Conservation (phyloP, 164 flowering plant species). For the Vitis rotundifolia region DNA sequence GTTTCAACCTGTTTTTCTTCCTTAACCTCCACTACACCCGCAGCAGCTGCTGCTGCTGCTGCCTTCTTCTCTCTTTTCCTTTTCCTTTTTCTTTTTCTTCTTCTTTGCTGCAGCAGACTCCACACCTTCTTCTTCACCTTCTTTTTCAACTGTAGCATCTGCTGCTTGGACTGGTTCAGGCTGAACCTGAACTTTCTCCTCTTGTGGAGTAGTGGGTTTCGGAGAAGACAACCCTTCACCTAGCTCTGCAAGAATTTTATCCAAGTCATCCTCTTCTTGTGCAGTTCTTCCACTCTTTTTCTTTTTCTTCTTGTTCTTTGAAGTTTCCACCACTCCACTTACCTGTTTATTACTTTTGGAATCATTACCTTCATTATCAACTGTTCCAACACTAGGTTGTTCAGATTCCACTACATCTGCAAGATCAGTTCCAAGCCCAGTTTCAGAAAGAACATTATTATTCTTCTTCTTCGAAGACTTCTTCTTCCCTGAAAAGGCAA, state of each 20-base stretch:
- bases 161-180: conserved; percentile 36
- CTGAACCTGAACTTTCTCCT: conserved; percentile 44
- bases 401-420: conserved; percentile 21
- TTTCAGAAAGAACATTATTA: conserved; percentile 21
- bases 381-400: conserved; percentile 8
- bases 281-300: conserved; percentile 87
- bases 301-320: conserved; percentile 89
- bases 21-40: conserved; percentile 26
- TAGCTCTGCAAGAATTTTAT: conserved; percentile 91
- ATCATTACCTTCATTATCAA: conserved; percentile 24
- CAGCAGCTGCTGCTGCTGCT: conserved; percentile 43
- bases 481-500: conserved; percentile 42
- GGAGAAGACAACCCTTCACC: conserved; percentile 53
- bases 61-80: conserved; percentile 75
- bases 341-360: conserved; percentile 22
- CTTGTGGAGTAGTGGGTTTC: conserved; percentile 40
- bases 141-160: conserved; percentile 48
- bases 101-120: conserved; percentile 92
- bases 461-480: conserved; percentile 56
- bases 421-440: conserved; percentile 25
- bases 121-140: conserved; percentile 57
- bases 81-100: conserved; percentile 90
- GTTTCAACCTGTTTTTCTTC: conserved; percentile 41
- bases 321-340: conserved; percentile 45
- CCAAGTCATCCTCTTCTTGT: conserved; percentile 95